Evolutionary conservation across 1,139 yeast species (phyloP).

Genomic region (Lodderomyces orthopsilosis): DNA sequence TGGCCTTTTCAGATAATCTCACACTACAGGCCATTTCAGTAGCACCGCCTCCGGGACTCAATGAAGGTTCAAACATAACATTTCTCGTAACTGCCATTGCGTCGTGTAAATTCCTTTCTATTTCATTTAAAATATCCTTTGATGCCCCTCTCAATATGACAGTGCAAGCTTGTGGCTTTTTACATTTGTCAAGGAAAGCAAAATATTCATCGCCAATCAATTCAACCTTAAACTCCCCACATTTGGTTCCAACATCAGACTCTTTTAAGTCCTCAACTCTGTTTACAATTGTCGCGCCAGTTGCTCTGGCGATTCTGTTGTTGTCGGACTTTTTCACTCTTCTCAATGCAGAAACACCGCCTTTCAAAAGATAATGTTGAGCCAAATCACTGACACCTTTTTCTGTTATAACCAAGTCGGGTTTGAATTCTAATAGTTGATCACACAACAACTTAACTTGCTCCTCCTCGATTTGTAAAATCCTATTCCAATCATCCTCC

Average conservation of each 20-base stretch:
- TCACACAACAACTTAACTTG: slow-evolving; percentile 89
- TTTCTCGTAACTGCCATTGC: slow-evolving; percentile 98
- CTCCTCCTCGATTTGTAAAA: slow-evolving; percentile 95
- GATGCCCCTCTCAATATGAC: slow-evolving; percentile 93
- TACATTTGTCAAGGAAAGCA: slow-evolving; percentile 78
- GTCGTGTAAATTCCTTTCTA: slow-evolving; percentile 95
- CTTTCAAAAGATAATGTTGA: slow-evolving; percentile 91
- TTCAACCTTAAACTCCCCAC: slow-evolving; percentile 91
- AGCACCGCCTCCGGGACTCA: slow-evolving; percentile 99
- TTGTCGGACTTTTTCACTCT: slow-evolving; percentile 95
- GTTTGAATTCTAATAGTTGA: slow-evolving; percentile 78
- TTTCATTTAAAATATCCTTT: slow-evolving; percentile 92
- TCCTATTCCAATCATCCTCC: slow-evolving; percentile 95
- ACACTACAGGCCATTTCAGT: slow-evolving; percentile 99
- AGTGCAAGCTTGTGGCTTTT: slow-evolving; percentile 91
- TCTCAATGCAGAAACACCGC: slow-evolving; percentile 89
- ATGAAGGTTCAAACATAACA: slow-evolving; percentile 89
- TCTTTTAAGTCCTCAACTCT: slow-evolving; percentile 93
- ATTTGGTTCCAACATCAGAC: slow-evolving; percentile 80
- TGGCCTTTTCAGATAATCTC: slow-evolving; percentile 83
- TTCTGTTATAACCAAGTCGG: slow-evolving; percentile 93
- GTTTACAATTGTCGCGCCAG: slow-evolving; percentile 96
- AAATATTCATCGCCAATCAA: slow-evolving; percentile 97
- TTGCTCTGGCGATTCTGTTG: slow-evolving; percentile 94
- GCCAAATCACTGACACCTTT: slow-evolving; percentile 98